These are phyloP conservation scores for Pseudogymnoascus sp. DNA, from an alignment of 2,329 filamentous ascomycete genomes.

Conservation along the genomic window DNA sequence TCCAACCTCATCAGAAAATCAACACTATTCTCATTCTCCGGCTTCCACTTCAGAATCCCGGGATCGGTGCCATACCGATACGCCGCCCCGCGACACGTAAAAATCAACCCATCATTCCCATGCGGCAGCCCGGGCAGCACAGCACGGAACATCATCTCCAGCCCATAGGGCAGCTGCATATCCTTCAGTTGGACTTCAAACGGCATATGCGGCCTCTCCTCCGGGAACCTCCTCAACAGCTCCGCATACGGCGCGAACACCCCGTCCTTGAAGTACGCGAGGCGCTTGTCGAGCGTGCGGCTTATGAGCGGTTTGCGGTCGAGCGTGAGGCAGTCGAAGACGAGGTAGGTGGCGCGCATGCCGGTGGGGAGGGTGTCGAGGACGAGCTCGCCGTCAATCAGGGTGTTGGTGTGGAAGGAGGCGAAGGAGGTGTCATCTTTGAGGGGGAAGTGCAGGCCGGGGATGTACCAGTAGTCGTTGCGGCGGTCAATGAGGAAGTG, in stretches of 20 bases:
- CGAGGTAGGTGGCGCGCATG: conserved; percentile 70
- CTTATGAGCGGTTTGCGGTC: conserved; percentile 69
- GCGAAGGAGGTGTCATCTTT: conserved; percentile 48
- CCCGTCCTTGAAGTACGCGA: conserved; percentile 75
- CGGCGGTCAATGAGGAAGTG: conserved; percentile 96
- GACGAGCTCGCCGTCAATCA: conserved; percentile 91
- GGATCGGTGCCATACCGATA: conserved; percentile 88
- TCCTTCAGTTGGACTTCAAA: conserved; percentile 83
- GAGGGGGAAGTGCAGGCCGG: conserved; percentile 71
- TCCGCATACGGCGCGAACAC: conserved; percentile 64
- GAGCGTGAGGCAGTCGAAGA: conserved; percentile 86
- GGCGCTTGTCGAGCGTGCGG: conserved; percentile 75
- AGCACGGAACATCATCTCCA: conserved; percentile 85
- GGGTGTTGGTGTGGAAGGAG: conserved; percentile 68
- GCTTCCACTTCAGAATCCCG: conserved; percentile 97
- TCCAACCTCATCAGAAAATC: conserved; percentile 76
- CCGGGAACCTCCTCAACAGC: conserved; percentile 56
- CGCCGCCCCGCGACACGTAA: conserved; percentile 81
- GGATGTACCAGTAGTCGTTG: conserved; percentile 91
- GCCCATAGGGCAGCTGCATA: conserved; percentile 81
- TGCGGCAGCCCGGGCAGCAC: conserved; percentile 78
- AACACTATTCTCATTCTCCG: conserved; percentile 86
- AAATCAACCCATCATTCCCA: conserved; percentile 94
- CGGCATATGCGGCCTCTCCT: conserved; percentile 60
- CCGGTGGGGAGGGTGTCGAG: conserved; percentile 68